Percentiles rank a stretch among this genome's conserved stretches.
phyloP scores from a whole-genome alignment of 176 grass and related monocot genomes.

The Zea luxurians region DNA sequence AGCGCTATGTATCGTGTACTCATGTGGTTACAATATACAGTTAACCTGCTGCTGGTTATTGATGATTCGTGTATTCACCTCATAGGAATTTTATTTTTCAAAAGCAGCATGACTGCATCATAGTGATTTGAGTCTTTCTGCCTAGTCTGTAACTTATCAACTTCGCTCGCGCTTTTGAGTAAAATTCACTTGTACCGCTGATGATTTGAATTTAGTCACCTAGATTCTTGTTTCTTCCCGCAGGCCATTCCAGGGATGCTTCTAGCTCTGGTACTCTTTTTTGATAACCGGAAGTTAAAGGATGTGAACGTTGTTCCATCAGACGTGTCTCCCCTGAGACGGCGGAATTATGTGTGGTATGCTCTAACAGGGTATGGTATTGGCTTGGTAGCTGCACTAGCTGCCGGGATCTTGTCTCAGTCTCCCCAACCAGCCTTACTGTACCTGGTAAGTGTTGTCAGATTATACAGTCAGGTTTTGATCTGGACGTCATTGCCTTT shows the following conservation, averaged over 20 bases:
- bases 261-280: conserved; percentile 82
- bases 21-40: not conserved
- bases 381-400: conserved; percentile 79
- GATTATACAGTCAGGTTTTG: conserved; percentile 19
- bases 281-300: conserved; percentile 81
- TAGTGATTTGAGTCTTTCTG: not conserved
- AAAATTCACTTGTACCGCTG: not conserved
- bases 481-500: not conserved
- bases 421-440: conserved; percentile 96
- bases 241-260: conserved; percentile 98
- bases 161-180: not conserved
- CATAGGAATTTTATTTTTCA: not conserved
- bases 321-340: conserved; percentile 38
- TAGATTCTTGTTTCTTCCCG: conserved; percentile 23
- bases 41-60: not conserved
- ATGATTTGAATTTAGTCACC: conserved; percentile 12
- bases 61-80: conserved; percentile 15
- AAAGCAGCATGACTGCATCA: not conserved
- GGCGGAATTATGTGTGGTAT: conserved; percentile 75
- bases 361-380: conserved; percentile 77
- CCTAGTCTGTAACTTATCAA: not conserved
- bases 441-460: conserved; percentile 69
- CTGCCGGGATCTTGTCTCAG: conserved; percentile 88
- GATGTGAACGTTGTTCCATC: conserved; percentile 46
- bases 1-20: not conserved